Evolutionary conservation across 495 filamentous ascomycete genomes (phyloP).

Genomic region (Podospora pseudocomata): DNA sequence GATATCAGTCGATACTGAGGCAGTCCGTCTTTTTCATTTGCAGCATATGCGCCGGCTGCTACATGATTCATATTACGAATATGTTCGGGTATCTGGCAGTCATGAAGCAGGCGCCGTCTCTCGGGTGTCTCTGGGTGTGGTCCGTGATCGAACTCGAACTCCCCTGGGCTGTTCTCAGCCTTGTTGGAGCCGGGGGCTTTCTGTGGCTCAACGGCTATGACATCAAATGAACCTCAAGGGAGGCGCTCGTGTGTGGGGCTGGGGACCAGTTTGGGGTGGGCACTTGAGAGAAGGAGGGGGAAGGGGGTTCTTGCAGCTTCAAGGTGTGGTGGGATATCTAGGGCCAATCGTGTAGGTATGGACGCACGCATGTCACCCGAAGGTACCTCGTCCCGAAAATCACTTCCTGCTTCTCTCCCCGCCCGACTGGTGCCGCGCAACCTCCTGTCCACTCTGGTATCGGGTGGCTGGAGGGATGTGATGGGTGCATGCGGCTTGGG

Average conservation of each 20-base stretch:
- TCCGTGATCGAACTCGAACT: conserved; percentile 83
- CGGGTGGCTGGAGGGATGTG: not conserved
- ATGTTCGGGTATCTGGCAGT: conserved; percentile 73
- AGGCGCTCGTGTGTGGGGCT: not conserved
- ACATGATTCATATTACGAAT: conserved; percentile 79
- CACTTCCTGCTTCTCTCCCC: not conserved
- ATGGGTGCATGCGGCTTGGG: not conserved
- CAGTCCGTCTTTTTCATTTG: conserved; percentile 60
- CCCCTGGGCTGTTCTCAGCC: conserved; percentile 57
- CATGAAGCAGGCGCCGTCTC: conserved; percentile 84
- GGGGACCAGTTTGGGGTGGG: not conserved
- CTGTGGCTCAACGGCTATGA: conserved; percentile 71
- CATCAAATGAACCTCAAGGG: conserved; percentile 24
- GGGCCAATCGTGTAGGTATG: not conserved
- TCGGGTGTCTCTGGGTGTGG: conserved; percentile 96
- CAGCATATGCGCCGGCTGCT: conserved; percentile 60
- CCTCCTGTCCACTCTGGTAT: not conserved
- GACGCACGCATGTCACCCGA: not conserved
- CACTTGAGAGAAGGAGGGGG: too few species aligned
- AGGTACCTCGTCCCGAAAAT: not conserved
- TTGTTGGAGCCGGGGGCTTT: conserved; percentile 59
- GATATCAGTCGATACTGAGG: conserved; percentile 45
- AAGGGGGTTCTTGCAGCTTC: not conserved
- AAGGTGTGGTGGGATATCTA: not conserved
- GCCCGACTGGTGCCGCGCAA: not conserved